Evolutionary conservation across 2,329 filamentous ascomycete genomes (phyloP).

Genomic region (Aplosporella prunicola): DNA sequence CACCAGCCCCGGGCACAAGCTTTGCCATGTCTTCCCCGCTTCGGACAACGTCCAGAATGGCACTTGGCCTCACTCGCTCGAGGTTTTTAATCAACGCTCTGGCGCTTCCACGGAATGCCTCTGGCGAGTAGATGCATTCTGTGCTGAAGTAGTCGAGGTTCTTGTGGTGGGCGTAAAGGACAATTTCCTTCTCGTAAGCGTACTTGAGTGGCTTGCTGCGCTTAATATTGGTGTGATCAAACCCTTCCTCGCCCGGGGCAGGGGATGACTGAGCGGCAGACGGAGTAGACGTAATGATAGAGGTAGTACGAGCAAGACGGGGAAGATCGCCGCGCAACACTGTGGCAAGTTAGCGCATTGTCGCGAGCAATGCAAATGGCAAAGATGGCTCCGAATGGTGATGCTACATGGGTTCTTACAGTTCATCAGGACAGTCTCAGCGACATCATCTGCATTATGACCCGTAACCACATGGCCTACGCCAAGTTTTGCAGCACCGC

Average conservation of each 20-base stretch:
- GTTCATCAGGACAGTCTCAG: constrained; percentile 98
- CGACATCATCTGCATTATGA: constrained; percentile 95
- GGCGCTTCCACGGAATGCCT: constrained; percentile 90
- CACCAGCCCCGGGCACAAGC: constrained; percentile 56
- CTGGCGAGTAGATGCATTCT: constrained; percentile 95
- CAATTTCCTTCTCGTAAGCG: constrained; percentile 98
- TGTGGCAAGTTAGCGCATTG: constrained; percentile 13
- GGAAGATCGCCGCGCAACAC: constrained; percentile 82
- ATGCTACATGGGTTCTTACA: constrained; percentile 24
- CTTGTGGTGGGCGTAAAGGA: constrained; percentile 93
- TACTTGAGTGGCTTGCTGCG: constrained; percentile 96
- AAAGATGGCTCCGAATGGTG: no score
- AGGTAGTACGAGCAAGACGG: constrained; percentile 77
- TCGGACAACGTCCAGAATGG: constrained; percentile 86
- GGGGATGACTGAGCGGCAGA: constrained; percentile 46
- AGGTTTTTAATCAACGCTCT: constrained; percentile 89
- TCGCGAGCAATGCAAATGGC: background rate
- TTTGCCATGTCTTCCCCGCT: constrained; percentile 95
- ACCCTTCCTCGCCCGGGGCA: constrained; percentile 11
- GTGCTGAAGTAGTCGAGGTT: constrained; percentile 97
- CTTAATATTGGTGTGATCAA: constrained; percentile 66
- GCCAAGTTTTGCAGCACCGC: constrained; percentile 75
- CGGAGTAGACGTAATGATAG: constrained; percentile 60
- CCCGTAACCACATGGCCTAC: constrained; percentile 94
- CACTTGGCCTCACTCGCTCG: constrained; percentile 84